Base-by-base conservation (phyloP, 148 eudicot genomes). In the Nepenthes gracilis region DNA sequence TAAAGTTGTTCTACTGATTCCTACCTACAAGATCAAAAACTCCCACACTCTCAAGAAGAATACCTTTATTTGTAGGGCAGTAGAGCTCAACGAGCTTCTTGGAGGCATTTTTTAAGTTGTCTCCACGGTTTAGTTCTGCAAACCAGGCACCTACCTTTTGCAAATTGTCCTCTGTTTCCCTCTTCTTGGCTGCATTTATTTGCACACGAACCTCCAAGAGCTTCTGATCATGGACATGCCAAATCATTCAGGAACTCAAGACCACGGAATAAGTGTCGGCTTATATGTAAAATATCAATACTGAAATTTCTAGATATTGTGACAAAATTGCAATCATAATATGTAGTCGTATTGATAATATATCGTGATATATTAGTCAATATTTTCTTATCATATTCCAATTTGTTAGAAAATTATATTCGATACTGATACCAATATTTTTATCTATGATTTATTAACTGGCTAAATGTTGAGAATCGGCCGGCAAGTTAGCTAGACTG, bases 141-240 rank as follows among this genome's bases (percentile, higher is more conserved):
- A 80, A 85, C 70, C 83, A 63, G 55, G 83, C 66, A 60, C 88
- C 92, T 38, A 85, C 33, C 72, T 83, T 85, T 70, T 59, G 78
- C 8, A 85, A 85, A 63, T 85, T 80, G 60, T 82, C 87, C 13
- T 85, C 92, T 51, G 78, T 80, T 72, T 85, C 88, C 67, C 83
- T 70, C 77, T 67, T 80, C 78, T 71, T 83, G 43, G 80, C 74
- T 12, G 80, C 84, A 76, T 70, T 75, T 54, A 76, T 70, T 75
- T 54, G 87, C 87, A 40, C 77, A 81, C n/a, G 80, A 50, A 47
- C 85, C 85, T 48, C 87, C 87, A 67, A 80, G 65, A 33, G 74
- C 75, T 70, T 83, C 78, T 23, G 81, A 67, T 65, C 23, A 23
- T 23, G 23, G 87, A 80, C 76, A 77, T 87, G 4, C 78, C 75